Base-by-base conservation (phyloP, 495 filamentous ascomycete genomes). In the Penicillium angulare region DNA sequence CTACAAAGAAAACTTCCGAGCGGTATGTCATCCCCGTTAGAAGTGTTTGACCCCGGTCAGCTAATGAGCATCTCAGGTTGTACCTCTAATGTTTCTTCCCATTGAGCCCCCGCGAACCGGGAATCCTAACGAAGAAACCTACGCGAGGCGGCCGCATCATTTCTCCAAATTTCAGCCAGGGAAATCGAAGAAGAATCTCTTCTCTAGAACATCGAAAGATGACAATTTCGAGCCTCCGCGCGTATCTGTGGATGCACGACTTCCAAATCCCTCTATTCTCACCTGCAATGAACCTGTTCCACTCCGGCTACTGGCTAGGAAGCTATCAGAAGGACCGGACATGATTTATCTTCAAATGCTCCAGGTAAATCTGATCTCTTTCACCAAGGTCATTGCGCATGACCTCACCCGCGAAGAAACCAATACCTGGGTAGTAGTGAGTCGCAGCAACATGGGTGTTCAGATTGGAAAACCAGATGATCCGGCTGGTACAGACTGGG, bases 271-370 rank as follows among this genome's bases (percentile, higher is more conserved):
- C 3, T 79, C 91, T 3, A 90, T 96, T 34, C 65, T 97, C 20
- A 96, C 90, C 0, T 96, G 92, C 70, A 91, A 91, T 62, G 78
- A 90, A 49, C 82, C 88, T 0, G 62, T 98, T 4, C 90, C 93
- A 13, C 73, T 98, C 3, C 83, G 91, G 0, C 65, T 98, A 7
- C 65, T 98, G 5, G 76, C 87, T 16, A 86, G 83, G 46, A 95
- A 89, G 61, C 63, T 87, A 6, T 85, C 78, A n/a, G 78, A 85
- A 5, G 77, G 76, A 31, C 65, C 69, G 4, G 84, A 85, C 23
- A 75, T 79, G 1, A 72, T 97, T 3, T 87, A 83, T 42, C 61
- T 98, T n/a, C 81, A 86, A 45, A 84, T 83, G 40, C 66, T 97
- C 2, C 86, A 96, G 56, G 83, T 98, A 43, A 81, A 86, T 45